A percentile compares a stretch with the other conserved stretches of the same genome.
Evolutionary conservation across 2,329 filamentous ascomycete genomes (phyloP).

Genomic region (Paracoccidioides brasiliensis): DNA sequence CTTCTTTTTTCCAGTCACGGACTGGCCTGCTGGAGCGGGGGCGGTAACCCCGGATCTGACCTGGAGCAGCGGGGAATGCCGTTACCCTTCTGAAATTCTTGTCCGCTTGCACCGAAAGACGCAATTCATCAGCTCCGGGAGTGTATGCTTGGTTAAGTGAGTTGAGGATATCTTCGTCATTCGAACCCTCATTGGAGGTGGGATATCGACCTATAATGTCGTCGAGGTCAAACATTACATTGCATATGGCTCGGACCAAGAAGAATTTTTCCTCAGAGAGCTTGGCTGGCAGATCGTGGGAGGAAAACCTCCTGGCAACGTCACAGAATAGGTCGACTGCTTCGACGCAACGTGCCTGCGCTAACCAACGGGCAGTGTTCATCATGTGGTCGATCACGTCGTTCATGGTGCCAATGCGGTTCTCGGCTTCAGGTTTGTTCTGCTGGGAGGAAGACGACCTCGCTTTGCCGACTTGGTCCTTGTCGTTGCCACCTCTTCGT

Average conservation of each 20-base stretch:
- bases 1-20: background rate
- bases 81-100: too few species aligned
- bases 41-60: background rate
- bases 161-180: background rate
- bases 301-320: constrained; percentile 14
- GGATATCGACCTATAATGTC: background rate
- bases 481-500: too few species aligned
- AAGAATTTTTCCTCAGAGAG: constrained; percentile 7
- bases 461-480: background rate
- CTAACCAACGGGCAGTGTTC: constrained; percentile 17
- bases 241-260: constrained; percentile 4
- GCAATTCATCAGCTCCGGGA: background rate
- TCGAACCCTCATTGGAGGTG: background rate
- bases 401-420: constrained; percentile 1
- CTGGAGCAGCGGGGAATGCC: background rate
- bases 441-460: background rate
- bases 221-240: constrained; percentile 6
- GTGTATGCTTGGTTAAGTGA: background rate
- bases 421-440: background rate
- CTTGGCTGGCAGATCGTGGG: constrained; percentile 19
- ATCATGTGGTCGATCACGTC: constrained; percentile 12
- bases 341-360: constrained; percentile 15
- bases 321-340: constrained; percentile 21
- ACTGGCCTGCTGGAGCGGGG: background rate
- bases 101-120: too few species aligned